Percentiles rank a stretch among this genome's conserved stretches.
These are phyloP conservation scores for Sicyos baderoa DNA, from an alignment of 306 rosid species.

Conservation along the genomic window DNA sequence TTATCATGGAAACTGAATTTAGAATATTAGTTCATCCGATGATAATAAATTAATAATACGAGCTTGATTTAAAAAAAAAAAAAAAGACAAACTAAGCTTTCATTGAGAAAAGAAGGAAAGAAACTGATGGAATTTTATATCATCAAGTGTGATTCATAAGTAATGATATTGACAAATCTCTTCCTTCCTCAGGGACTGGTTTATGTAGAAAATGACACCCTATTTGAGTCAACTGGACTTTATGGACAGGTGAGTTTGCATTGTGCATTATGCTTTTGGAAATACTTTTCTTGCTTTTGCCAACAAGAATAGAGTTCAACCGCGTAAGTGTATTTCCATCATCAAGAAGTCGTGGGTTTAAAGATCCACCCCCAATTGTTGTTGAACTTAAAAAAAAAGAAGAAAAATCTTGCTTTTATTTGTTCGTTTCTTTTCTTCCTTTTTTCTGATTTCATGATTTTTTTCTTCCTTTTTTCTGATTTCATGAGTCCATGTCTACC, in stretches of 20 bases:
- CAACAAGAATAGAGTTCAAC: no score
- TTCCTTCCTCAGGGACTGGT: slow-evolving; percentile 71
- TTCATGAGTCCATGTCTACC: no score
- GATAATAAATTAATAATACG: neutral
- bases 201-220: slow-evolving; percentile 58
- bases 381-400: no score
- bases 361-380: no score
- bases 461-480: no score
- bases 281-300: neutral
- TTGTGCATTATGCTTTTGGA: neutral
- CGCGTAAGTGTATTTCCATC: no score
- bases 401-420: neutral
- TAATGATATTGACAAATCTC: slow-evolving; percentile 18
- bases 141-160: neutral
- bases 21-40: neutral
- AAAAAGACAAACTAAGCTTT: no score
- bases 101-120: no score
- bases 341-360: no score
- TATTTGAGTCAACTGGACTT: slow-evolving; percentile 83
- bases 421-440: neutral
- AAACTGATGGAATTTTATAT: neutral
- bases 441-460: no score
- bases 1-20: neutral
- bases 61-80: no score
- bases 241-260: slow-evolving; percentile 44